Percentiles rank a stretch among this genome's conserved stretches.
phyloP scores from a whole-genome alignment of 305 asterid species.

The Rubia peregrina region DNA sequence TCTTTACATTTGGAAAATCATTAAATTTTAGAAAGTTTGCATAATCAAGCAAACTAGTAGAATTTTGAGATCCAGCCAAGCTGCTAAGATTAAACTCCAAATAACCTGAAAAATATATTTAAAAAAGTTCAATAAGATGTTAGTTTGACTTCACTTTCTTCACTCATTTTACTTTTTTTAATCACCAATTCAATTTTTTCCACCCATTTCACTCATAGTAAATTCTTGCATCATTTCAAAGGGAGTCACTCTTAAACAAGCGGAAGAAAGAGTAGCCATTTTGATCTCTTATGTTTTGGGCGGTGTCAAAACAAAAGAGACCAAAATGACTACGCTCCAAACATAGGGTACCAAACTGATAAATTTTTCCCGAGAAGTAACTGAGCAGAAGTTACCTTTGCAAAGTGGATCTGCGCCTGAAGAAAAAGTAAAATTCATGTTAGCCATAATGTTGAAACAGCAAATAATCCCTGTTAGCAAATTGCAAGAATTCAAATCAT shows the following conservation, averaged over 20 bases:
- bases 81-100: constrained; percentile 40
- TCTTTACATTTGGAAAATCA: constrained; percentile 8
- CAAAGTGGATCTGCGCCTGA: constrained; percentile 56
- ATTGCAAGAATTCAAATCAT: background rate
- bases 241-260: too few relatives aligned
- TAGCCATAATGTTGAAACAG: background rate
- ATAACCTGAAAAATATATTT: constrained; percentile 39
- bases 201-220: too few relatives aligned
- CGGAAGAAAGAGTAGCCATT: background rate
- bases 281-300: background rate
- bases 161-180: too few relatives aligned
- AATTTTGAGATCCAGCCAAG: constrained; percentile 32
- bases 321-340: background rate
- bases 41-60: background rate
- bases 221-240: too few relatives aligned
- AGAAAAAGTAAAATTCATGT: constrained; percentile 18
- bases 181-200: too few relatives aligned
- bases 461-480: background rate
- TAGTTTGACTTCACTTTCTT: background rate
- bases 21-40: background rate
- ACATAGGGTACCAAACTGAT: background rate
- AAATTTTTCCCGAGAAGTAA: background rate
- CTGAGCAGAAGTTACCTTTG: constrained; percentile 37
- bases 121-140: constrained; percentile 9
- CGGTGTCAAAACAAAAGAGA: background rate